Evolutionary conservation across 257 asterid species (phyloP), one percentile per base, ranked within the genome.

Genomic region (Schizonepeta tenuifolia): DNA sequence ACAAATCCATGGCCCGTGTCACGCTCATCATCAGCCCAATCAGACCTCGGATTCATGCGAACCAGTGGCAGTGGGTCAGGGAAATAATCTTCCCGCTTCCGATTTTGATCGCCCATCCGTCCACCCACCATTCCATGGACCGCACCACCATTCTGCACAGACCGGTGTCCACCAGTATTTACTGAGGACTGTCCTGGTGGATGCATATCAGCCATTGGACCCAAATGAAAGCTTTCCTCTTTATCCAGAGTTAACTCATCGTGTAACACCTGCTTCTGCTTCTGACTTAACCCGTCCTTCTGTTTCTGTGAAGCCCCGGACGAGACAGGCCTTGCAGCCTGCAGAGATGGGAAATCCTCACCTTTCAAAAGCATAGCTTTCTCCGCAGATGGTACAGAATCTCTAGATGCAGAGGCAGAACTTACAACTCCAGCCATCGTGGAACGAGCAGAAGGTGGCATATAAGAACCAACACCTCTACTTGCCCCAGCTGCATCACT

Each of bases 11-110:
- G 93, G 44, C 98, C 90, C 33, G 98, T 95, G 69, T 95, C 99
- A 58, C 99, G 97, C 84, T 95, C 99, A 74, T 95, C 99, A 78
- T 95, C 98, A 54, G 97, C 98, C 99, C 99, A 95, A 85, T 95
- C 96, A 56, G 92, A 88, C 79, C 97, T 88, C 22, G 96, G 94
- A 79, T 83, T 95, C 84, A 92, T 38, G 66, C 83, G 87, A 65
- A 95, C 93, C 70, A 92, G 66, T 28, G 98, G 97, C 78, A 95
- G 68, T 3, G 96, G 98, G 62, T 92, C 93, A 7, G 85, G 81
- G 61, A 87, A 85, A 72, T 57, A 80, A 5, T 85, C 92, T n/a
- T 85, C 88, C 72, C 75, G 78, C 83, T 87, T 92, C 81, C 76
- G 76, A 65, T 55, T 28, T 36, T 75, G 84, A 78, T 76, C 82